These are phyloP conservation scores for Aegle marmelos DNA, from an alignment of 345 rosid genomes.

Conservation along the genomic window DNA sequence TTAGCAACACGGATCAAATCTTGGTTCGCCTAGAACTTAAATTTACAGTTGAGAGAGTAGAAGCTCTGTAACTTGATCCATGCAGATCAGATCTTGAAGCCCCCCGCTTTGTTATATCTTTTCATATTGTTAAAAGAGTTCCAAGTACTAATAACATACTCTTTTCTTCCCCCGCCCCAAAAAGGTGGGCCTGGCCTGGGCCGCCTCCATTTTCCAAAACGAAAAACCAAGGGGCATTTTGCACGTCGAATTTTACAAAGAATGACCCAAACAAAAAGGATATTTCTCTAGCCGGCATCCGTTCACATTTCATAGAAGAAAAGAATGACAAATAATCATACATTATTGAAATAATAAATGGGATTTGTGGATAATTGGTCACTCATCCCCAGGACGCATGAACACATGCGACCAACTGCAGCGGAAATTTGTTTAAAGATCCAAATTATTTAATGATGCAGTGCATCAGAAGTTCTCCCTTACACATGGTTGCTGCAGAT, in stretches of 20 bases:
- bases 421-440: neutral
- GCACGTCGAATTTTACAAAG: too few relatives aligned
- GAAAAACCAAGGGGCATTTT: too few relatives aligned
- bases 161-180: too few relatives aligned
- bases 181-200: too few relatives aligned
- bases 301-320: too few relatives aligned
- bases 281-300: neutral
- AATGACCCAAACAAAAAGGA: neutral
- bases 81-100: too few relatives aligned
- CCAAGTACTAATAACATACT: too few relatives aligned
- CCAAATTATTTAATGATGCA: neutral
- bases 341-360: neutral
- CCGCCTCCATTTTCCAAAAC: too few relatives aligned
- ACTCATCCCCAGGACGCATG: neutral
- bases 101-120: too few relatives aligned
- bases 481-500: neutral
- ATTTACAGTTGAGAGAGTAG: neutral
- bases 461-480: neutral
- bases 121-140: too few relatives aligned
- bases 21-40: neutral
- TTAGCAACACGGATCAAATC: neutral
- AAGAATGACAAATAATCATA: neutral
- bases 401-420: neutral
- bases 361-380: neutral
- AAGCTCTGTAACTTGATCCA: neutral